Conservation (phyloP, 75 land plant genomes). For the Selaginella tamariscina region DNA sequence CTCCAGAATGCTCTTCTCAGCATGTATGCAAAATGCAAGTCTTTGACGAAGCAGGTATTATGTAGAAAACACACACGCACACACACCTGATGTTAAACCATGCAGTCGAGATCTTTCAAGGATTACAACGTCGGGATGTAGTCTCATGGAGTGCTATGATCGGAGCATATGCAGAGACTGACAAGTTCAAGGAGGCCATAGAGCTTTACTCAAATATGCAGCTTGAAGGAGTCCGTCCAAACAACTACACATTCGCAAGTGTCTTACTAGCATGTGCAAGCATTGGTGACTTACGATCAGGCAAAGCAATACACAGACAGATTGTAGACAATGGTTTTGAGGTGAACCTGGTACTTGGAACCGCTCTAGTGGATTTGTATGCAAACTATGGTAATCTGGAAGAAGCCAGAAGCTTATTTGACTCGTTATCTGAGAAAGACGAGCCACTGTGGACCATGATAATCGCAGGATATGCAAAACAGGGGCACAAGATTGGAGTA, state of each 20-base stretch:
- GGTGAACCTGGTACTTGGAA: not conserved
- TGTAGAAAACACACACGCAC: too few relatives aligned
- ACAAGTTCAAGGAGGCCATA: not conserved
- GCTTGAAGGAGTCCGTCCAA: not conserved
- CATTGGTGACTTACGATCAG: not conserved
- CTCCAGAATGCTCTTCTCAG: not conserved
- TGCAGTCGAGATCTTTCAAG: not conserved
- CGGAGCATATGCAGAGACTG: not conserved
- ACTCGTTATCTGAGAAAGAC: not conserved
- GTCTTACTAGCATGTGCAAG: not conserved
- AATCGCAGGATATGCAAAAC: not conserved
- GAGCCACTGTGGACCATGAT: not conserved
- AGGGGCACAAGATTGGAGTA: not conserved
- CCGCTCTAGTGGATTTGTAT: slow-evolving; percentile 7
- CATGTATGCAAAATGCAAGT: not conserved
- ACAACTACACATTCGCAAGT: not conserved
- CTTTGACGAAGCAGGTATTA: too few relatives aligned
- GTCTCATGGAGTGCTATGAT: slow-evolving; percentile 9
- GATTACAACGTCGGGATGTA: not conserved
- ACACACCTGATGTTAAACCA: too few relatives aligned
- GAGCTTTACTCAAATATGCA: not conserved
- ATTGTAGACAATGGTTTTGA: not conserved
- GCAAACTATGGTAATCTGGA: slow-evolving; percentile 5
- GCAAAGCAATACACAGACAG: not conserved
- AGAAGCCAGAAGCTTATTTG: not conserved